phyloP scores from a whole-genome alignment of 352 stramenopile species.

The Phytophthora vignae region DNA sequence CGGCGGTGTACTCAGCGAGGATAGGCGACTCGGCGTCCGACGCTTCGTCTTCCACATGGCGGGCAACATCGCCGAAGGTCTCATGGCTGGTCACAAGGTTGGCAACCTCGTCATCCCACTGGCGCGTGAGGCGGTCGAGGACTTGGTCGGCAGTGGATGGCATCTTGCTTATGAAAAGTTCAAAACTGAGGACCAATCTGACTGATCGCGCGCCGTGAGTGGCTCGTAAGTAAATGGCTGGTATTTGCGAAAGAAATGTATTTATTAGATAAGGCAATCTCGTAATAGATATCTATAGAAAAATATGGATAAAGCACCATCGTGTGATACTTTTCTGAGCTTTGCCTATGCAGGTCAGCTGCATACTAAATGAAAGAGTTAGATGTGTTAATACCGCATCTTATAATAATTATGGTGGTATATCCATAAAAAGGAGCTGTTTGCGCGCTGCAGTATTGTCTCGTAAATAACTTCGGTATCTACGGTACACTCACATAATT shows the following conservation, averaged over 20 bases:
- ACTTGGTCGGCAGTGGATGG: slow-evolving; percentile 1
- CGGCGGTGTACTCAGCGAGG: slow-evolving; percentile 11
- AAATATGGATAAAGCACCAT: not conserved
- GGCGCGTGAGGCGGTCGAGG: slow-evolving; percentile 8
- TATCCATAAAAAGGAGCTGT: too few species aligned
- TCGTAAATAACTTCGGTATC: too few species aligned
- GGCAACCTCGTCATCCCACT: slow-evolving; percentile 9
- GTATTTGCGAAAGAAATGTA: not conserved
- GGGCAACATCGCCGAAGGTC: slow-evolving; percentile 15
- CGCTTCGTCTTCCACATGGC: slow-evolving; percentile 16
- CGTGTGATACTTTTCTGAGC: not conserved
- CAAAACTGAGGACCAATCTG: not conserved
- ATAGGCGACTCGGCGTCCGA: slow-evolving; percentile 2
- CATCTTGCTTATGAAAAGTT: slow-evolving; percentile 5
- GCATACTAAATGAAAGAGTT: not conserved
- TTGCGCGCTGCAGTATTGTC: too few species aligned
- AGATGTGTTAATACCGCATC: too few species aligned
- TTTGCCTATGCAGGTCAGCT: not conserved
- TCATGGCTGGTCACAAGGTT: slow-evolving; percentile 18
- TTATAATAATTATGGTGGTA: not conserved
- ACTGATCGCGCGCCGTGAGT: not conserved
- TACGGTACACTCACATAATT: too few species aligned
- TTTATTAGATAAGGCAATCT: not conserved
- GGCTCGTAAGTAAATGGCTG: not conserved
- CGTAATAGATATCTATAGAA: not conserved